Percentiles rank a stretch among this genome's conserved stretches.
Evolutionary conservation across 176 grass and related monocot species (phyloP).

Genomic region (Bothriochloa decipiens): DNA sequence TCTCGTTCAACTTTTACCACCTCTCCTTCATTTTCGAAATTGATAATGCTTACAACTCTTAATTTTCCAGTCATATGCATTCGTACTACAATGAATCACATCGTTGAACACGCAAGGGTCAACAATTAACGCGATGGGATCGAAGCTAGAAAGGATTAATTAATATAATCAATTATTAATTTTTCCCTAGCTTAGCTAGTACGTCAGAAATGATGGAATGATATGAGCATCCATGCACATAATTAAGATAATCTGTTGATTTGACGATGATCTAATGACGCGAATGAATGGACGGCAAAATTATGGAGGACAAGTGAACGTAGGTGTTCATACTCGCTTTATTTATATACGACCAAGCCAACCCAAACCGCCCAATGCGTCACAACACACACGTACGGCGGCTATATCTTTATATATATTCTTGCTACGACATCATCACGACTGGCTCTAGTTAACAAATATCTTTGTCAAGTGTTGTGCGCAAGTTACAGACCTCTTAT

Average conservation of each 20-base stretch:
- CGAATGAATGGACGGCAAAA: background rate
- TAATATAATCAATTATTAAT: background rate
- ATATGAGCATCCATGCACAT: background rate
- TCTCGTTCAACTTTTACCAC: background rate
- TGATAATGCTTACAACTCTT: background rate
- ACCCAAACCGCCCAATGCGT: background rate
- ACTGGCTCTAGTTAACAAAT: no score
- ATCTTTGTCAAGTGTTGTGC: no score
- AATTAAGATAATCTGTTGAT: background rate
- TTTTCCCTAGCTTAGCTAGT: background rate
- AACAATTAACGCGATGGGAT: background rate
- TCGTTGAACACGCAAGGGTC: no score
- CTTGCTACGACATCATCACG: no score
- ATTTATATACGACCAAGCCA: background rate
- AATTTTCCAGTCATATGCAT: no score
- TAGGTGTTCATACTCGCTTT: background rate
- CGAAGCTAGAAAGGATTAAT: no score
- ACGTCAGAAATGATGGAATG: background rate
- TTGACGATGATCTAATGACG: background rate
- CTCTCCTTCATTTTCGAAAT: background rate
- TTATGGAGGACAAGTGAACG: background rate
- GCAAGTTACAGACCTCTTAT: no score
- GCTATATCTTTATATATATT: no score
- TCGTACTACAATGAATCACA: background rate
- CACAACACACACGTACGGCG: background rate